Percentiles rank a stretch among this genome's conserved stretches.
phyloP scores from a whole-genome alignment of 345 rosid species.

The Barbarea vulgaris region DNA sequence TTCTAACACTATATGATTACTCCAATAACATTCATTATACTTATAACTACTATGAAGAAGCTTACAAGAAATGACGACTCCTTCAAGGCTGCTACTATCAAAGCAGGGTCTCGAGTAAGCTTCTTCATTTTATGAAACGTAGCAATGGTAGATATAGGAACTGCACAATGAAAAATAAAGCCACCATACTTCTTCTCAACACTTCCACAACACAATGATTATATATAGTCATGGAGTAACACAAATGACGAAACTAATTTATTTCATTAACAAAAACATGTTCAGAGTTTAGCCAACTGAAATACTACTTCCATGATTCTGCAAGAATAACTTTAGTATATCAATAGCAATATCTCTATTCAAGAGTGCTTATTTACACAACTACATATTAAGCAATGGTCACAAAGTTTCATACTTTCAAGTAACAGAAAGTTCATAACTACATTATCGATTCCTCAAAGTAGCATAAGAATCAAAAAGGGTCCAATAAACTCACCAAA shows the following conservation, averaged over 20 bases:
- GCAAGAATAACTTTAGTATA: constrained; percentile 37
- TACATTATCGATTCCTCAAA: background rate
- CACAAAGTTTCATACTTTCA: constrained; percentile 3
- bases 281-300: background rate
- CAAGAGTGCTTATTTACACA: background rate
- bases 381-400: background rate
- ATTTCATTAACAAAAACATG: too few relatives aligned
- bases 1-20: background rate
- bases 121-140: constrained; percentile 81
- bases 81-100: constrained; percentile 61
- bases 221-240: background rate
- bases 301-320: background rate
- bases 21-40: background rate
- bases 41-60: background rate
- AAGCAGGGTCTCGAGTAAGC: constrained; percentile 58
- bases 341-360: constrained; percentile 50
- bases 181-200: background rate
- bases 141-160: constrained; percentile 70
- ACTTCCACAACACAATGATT: background rate
- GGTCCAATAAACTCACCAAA: constrained; percentile 55
- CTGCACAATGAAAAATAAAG: constrained; percentile 48
- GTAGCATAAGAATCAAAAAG: background rate
- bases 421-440: background rate
- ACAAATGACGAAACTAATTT: background rate
- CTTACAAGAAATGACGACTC: constrained; percentile 84